Evolutionary conservation across 176 grass and related monocot genomes (phyloP).

Genomic region (Musa beccarii): DNA sequence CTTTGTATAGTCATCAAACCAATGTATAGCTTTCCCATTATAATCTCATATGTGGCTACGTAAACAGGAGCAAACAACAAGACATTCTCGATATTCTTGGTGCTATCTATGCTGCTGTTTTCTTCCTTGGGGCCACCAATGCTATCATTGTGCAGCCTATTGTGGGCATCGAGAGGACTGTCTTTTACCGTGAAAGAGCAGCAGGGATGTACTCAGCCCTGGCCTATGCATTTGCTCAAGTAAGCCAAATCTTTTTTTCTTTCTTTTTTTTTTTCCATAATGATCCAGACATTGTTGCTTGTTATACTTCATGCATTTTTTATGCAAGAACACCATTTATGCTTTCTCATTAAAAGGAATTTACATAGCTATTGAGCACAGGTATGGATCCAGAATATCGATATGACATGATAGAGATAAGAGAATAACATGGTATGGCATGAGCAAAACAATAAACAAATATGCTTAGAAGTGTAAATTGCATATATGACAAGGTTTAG

Average conservation of each 20-base stretch:
- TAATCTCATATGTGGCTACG: slow-evolving; percentile 7
- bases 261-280: background rate
- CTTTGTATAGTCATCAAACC: background rate
- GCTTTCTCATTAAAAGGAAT: too few species aligned
- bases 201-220: slow-evolving; percentile 93
- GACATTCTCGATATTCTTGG: slow-evolving; percentile 57
- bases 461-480: too few species aligned
- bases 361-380: too few species aligned
- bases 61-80: slow-evolving; percentile 38
- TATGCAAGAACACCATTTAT: too few species aligned
- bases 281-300: too few species aligned
- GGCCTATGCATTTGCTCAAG: slow-evolving; percentile 82
- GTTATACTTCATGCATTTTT: too few species aligned
- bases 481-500: too few species aligned
- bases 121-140: slow-evolving; percentile 73
- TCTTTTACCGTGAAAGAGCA: slow-evolving; percentile 86
- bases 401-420: background rate
- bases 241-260: slow-evolving; percentile 17
- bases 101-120: slow-evolving; percentile 63
- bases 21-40: background rate
- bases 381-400: too few species aligned
- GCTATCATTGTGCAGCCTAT: slow-evolving; percentile 62
- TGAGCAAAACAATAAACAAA: too few species aligned
- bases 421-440: too few species aligned
- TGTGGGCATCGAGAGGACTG: slow-evolving; percentile 59